Base-by-base conservation (phyloP, 441 rosid species). In the Populus hybrid region DNA sequence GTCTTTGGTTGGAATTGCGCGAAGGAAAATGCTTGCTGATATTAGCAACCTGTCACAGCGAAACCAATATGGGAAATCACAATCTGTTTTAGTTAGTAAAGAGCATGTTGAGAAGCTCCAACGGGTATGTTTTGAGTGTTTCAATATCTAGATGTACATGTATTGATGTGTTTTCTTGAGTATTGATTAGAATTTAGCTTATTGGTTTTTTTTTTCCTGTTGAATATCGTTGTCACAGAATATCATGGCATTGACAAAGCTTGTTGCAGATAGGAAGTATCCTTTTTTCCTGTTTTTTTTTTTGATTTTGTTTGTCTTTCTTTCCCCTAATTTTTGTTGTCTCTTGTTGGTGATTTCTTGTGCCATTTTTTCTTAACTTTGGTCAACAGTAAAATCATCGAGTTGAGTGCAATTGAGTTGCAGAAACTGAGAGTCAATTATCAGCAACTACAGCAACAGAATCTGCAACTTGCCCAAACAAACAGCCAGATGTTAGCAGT, bases 401-500 rank as follows among this genome's bases (percentile, higher is more conserved):
- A 93, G 79, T 38, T 84, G 77, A 85, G 86, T 70, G 88, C 77
- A 79, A 66, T 74, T 24, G 90, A 88, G 81, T 81, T 93, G 40
- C 87, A 89, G 78, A 88, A 90, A 65, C 71, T 84, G 80, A 90
- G 86, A 85, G 81, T 83, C 80, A 71, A 79, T 77, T 81, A 83
- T 71, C 94, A 85, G 83, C 87, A 87, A 78, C 16, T 88, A 82
- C 90, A 88, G 76, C 89, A 83, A 78, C 91, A 89, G 85, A 92
- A 92, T 80, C 72, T 77, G 76, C 84, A 83, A 69, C 89, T 92
- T 79, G 92, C 94, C 66, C 90, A 83, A 81, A 74, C 85, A 69
- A 88, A 92, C 84, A 85, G 85, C 78, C 91, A 87, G 86, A 86
- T 89, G 80, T 76, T 90, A 82, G 88, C 72, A 86, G 97, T 91